Conservation (phyloP, 352 stramenopile genomes). For the Phytopythium aichiense region DNA sequence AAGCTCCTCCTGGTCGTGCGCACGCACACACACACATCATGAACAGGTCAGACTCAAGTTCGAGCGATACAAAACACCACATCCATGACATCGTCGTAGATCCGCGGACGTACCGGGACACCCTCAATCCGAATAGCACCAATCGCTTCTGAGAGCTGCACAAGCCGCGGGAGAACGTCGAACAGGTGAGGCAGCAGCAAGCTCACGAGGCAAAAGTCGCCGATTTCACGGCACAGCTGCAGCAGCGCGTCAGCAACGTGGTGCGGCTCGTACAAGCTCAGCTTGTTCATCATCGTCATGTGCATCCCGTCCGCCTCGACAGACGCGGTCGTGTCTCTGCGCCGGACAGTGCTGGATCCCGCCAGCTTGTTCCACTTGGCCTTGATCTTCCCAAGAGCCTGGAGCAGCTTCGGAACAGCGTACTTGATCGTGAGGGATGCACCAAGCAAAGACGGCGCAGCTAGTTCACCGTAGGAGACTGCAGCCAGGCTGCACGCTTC, state of each 20-base stretch:
- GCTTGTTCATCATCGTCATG: conserved; percentile 56
- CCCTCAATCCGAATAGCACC: conserved; percentile 59
- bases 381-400: conserved; percentile 45
- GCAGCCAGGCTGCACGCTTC: conserved; percentile 43
- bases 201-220: conserved; percentile 36
- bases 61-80: conserved; percentile 2
- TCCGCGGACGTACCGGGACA: conserved; percentile 42
- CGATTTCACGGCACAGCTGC: conserved; percentile 56
- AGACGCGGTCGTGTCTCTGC: conserved; percentile 28
- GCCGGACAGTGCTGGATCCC: conserved; percentile 29
- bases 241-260: conserved; percentile 64
- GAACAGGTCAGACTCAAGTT: neutral
- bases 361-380: conserved; percentile 55
- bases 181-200: conserved; percentile 57
- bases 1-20: conserved; percentile 41
- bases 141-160: conserved; percentile 58
- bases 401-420: conserved; percentile 48
- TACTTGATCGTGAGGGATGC: conserved; percentile 60
- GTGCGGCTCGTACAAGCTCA: conserved; percentile 57
- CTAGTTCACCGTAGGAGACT: conserved; percentile 45
- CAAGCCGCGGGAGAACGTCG: conserved; percentile 48
- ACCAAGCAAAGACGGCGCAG: conserved; percentile 46
- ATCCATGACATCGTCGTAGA: neutral
- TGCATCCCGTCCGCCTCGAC: conserved; percentile 39
- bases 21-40: no score